Base-by-base conservation (phyloP, 768 basidiomycete genomes). In the Tricholoma bakamatsutake region DNA sequence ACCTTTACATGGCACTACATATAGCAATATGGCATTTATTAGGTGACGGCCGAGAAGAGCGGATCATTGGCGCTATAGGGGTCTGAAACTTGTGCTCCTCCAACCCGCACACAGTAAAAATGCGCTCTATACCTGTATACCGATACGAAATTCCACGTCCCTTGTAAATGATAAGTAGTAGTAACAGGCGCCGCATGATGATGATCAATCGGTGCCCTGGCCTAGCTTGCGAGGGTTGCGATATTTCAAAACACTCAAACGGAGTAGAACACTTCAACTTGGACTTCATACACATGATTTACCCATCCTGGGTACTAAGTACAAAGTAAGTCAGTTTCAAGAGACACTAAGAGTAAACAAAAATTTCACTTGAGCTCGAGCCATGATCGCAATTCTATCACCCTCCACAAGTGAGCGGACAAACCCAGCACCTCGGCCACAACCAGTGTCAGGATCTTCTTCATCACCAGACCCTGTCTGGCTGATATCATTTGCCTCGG, bases 301-400 rank as follows among this genome's bases (percentile, higher is more conserved):
- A 30, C 55, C 70, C 69, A 71, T 4, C 66, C 65, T 37, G 67
- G 69, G 56, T 59, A 69, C 70, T 71, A n/a, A n/a, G n/a, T n/a
- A 50, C 3, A 11, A 31, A 35, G 34, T 10, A 55, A 27, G 33
- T 35, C 10, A 10, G 50, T 47, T 7, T 7, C 13, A 17, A 31
- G 28, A 47, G 21, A 9, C n/a, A 9, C 15, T 10, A n/a, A n/a
- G n/a, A n/a, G n/a, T n/a, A n/a, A n/a, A n/a, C n/a, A n/a, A n/a
- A n/a, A n/a, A n/a, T 51, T 54, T 50, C 33, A 70, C 72, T 62
- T 59, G 52, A 28, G 71, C 71, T 50, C 64, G 61, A 2, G 63
- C 70, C 46, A 70, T 57, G 12, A 73, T 49, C 8, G 56, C 60
- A 10, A 69, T 56, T 34, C 60, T 55, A 43, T 67, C 66, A 6